Evolutionary conservation across 1,139 yeast species (phyloP).

Genomic region (Zhuliangozyma parablackwelliae): DNA sequence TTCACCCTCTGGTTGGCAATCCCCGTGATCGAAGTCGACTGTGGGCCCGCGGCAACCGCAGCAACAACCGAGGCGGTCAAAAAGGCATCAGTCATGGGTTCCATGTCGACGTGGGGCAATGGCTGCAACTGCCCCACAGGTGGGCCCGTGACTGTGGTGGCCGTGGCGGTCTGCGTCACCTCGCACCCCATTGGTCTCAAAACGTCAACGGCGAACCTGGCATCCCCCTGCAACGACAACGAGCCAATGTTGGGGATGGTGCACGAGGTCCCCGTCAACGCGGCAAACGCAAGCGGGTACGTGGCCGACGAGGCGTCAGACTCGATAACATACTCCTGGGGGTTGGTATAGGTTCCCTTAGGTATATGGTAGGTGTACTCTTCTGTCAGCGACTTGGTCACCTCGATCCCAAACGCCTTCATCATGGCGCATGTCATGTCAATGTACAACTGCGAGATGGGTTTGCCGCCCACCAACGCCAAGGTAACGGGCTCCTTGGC

Average conservation of each 20-base stretch:
- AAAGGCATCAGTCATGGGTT: constrained; percentile 99
- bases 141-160: constrained; percentile 93
- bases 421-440: constrained; percentile 97
- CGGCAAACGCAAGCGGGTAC: constrained; percentile 96
- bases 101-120: constrained; percentile 84
- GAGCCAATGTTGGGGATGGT: constrained; percentile 94
- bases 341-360: constrained; percentile 72
- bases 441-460: constrained; percentile 90
- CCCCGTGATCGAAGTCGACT: constrained; percentile 80
- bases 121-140: constrained; percentile 64
- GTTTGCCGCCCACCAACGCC: constrained; percentile 90
- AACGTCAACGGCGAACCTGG: constrained; percentile 92
- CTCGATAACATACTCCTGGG: constrained; percentile 81
- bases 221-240: constrained; percentile 92
- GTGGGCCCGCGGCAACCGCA: constrained; percentile 64
- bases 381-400: constrained; percentile 66
- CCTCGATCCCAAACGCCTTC: constrained; percentile 82
- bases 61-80: constrained; percentile 96
- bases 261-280: constrained; percentile 90
- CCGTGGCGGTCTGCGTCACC: constrained; percentile 74
- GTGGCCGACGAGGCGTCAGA: constrained; percentile 99
- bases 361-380: constrained; percentile 88
- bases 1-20: constrained; percentile 97
- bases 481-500: constrained; percentile 85
- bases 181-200: constrained; percentile 92